phyloP scores from a whole-genome alignment of 1,284 basidiomycete species.

The Garcileccinum viscosum region DNA sequence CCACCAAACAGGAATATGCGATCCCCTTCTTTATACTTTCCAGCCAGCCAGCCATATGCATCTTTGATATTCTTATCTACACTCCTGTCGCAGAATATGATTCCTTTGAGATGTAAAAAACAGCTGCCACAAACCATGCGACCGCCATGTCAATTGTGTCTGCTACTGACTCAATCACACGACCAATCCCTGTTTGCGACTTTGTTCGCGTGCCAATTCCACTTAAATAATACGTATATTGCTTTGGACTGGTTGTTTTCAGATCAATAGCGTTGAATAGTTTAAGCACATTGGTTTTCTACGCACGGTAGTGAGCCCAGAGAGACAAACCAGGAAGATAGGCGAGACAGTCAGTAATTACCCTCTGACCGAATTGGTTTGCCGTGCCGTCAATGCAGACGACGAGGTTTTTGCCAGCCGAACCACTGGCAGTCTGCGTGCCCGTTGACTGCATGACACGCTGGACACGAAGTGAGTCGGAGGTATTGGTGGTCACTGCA shows the following conservation, averaged over 20 bases:
- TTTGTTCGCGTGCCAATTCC: conserved; percentile 46
- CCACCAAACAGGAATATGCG: conserved; percentile 50
- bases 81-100: conserved; percentile 18
- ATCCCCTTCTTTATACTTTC: conserved; percentile 45
- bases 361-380: conserved; percentile 38
- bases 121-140: conserved; percentile 22
- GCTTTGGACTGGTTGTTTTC: conserved; percentile 26
- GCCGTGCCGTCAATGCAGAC: conserved; percentile 45
- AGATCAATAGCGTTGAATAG: conserved; percentile 21
- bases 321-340: background rate
- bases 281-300: conserved; percentile 20
- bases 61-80: conserved; percentile 38
- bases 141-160: conserved; percentile 31
- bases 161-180: conserved; percentile 18
- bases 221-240: conserved; percentile 47
- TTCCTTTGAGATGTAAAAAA: background rate
- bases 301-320: background rate
- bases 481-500: background rate
- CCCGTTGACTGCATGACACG: background rate
- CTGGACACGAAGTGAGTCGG: background rate
- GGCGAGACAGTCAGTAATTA: background rate
- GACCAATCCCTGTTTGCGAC: conserved; percentile 28
- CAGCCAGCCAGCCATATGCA: conserved; percentile 49
- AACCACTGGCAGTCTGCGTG: background rate
- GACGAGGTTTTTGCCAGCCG: conserved; percentile 30